Evolutionary conservation across 2,329 filamentous ascomycete species (phyloP).

Genomic region (Epichloe gansuensis): DNA sequence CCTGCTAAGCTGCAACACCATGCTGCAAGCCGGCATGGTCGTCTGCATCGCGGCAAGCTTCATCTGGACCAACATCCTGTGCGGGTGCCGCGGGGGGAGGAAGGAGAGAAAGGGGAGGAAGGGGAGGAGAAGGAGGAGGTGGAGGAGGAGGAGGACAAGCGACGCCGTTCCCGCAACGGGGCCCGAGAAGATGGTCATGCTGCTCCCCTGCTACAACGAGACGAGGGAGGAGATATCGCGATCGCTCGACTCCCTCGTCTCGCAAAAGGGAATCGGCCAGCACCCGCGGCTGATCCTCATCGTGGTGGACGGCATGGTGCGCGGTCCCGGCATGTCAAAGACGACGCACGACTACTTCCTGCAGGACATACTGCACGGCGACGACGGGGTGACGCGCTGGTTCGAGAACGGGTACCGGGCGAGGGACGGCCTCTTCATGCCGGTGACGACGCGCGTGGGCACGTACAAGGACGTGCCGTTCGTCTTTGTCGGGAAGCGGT

Average conservation of each 20-base stretch:
- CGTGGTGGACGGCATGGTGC: slow-evolving; percentile 34
- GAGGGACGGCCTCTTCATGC: slow-evolving; percentile 33
- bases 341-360: slow-evolving; percentile 34
- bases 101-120: background rate
- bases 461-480: slow-evolving; percentile 33
- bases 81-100: slow-evolving; percentile 18
- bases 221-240: slow-evolving; percentile 28
- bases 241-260: slow-evolving; percentile 32
- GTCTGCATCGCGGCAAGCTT: slow-evolving; percentile 22
- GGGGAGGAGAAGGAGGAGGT: background rate
- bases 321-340: slow-evolving; percentile 33
- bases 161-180: slow-evolving; percentile 17
- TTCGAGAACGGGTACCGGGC: slow-evolving; percentile 33
- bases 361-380: slow-evolving; percentile 28
- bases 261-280: slow-evolving; percentile 27
- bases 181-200: slow-evolving; percentile 30
- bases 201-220: slow-evolving; percentile 38
- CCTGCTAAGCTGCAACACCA: slow-evolving; percentile 32
- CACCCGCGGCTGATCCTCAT: slow-evolving; percentile 33
- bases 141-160: background rate
- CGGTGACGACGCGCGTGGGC: slow-evolving; percentile 29
- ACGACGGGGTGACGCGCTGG: slow-evolving; percentile 17
- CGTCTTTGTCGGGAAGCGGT: slow-evolving; percentile 33
- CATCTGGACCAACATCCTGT: slow-evolving; percentile 18
- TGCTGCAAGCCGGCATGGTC: slow-evolving; percentile 30